Evolutionary conservation across 352 stramenopile genomes (phyloP).

Genomic region (Ophiocytium majus): DNA sequence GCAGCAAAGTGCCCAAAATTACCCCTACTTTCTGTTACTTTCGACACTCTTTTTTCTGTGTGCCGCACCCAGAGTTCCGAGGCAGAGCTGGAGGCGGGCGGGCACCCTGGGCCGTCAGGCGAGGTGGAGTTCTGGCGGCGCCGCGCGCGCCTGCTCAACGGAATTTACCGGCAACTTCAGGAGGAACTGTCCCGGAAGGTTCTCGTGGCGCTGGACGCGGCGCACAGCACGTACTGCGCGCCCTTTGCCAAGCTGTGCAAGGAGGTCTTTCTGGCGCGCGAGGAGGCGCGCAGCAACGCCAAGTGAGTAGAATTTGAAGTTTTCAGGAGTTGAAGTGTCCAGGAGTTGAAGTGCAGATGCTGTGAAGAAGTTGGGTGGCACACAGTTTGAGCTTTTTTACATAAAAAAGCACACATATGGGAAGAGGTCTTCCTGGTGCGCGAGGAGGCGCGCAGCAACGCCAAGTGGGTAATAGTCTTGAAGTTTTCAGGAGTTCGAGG

Average conservation of each 20-base stretch:
- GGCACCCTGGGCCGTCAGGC: constrained; percentile 71
- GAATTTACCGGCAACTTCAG: constrained; percentile 82
- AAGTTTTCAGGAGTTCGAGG: too few relatives aligned
- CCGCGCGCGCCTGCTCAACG: constrained; percentile 79
- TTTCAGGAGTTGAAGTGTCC: too few relatives aligned
- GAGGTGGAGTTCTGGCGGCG: constrained; percentile 80
- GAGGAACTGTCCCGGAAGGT: constrained; percentile 75
- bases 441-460: constrained; percentile 64
- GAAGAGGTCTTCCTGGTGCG: constrained; percentile 81
- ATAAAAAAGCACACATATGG: too few relatives aligned
- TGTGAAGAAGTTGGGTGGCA: too few relatives aligned
- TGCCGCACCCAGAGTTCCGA: constrained; percentile 69
- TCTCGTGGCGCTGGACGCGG: constrained; percentile 76
- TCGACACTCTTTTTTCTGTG: neutral
- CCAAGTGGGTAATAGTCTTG: neutral
- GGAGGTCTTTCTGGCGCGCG: constrained; percentile 76
- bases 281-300: constrained; percentile 63
- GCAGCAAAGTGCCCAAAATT: too few relatives aligned
- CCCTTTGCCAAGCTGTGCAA: constrained; percentile 85
- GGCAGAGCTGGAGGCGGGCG: constrained; percentile 57
- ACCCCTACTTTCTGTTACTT: too few relatives aligned
- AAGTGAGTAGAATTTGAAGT: too few relatives aligned
- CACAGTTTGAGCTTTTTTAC: too few relatives aligned
- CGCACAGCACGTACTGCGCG: constrained; percentile 74
- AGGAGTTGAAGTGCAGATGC: too few relatives aligned